Percentiles rank a stretch among this genome's conserved stretches.
Evolutionary conservation across 208 protist genomes (phyloP).

Genomic region (Leishmania braziliensis): DNA sequence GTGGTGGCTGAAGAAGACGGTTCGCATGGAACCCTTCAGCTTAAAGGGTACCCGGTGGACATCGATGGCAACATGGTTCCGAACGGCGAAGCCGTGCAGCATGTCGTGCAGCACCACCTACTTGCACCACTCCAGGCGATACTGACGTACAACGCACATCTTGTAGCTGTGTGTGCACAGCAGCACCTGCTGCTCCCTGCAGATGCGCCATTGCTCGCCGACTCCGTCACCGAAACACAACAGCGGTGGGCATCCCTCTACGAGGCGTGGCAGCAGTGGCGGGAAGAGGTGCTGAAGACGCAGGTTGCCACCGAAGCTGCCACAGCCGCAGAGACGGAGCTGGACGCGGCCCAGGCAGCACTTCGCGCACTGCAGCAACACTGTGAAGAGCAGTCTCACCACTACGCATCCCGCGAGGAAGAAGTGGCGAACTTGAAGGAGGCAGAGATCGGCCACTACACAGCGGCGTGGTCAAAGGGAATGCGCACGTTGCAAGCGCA

Average conservation of each 20-base stretch:
- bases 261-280: slow-evolving; percentile 12
- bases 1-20: not conserved
- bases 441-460: slow-evolving; percentile 27
- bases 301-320: not conserved
- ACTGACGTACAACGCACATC: not conserved
- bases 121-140: slow-evolving; percentile 10
- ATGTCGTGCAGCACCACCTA: not conserved
- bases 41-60: not conserved
- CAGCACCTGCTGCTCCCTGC: not conserved
- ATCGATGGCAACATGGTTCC: too few relatives aligned
- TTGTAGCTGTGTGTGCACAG: slow-evolving; percentile 9
- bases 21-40: not conserved
- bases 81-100: not conserved
- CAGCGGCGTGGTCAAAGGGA: slow-evolving; percentile 23
- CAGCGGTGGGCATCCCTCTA: slow-evolving; percentile 1
- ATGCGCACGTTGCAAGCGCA: slow-evolving; percentile 13
- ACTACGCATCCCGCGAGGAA: not conserved
- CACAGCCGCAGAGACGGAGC: not conserved
- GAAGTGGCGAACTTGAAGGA: slow-evolving; percentile 11
- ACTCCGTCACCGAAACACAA: not conserved
- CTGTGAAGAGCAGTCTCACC: slow-evolving; percentile 5
- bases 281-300: not conserved
- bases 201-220: not conserved
- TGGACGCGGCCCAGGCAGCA: not conserved
- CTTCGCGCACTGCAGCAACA: slow-evolving; percentile 3